phyloP scores from a whole-genome alignment of 352 stramenopile species.

The Achlya hypogyna region DNA sequence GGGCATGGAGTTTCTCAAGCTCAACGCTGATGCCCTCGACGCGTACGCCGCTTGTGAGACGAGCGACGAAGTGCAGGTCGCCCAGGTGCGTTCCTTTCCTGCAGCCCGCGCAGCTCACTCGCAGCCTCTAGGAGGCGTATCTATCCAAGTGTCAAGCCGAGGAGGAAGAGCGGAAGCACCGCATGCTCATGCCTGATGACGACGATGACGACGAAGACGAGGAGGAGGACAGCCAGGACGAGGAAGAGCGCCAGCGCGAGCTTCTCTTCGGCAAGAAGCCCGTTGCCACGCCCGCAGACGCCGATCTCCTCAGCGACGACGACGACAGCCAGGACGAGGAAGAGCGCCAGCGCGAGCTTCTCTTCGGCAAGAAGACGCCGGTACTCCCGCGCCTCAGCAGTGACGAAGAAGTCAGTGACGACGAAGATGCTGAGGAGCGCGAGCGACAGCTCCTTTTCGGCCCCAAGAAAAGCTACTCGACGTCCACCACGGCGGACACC shows the following conservation, averaged over 20 bases:
- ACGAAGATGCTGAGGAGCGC: slow-evolving; percentile 16
- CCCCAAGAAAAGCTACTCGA: slow-evolving; percentile 32
- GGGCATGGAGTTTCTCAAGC: slow-evolving; percentile 88
- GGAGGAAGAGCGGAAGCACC: slow-evolving; percentile 37
- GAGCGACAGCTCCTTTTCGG: slow-evolving; percentile 21
- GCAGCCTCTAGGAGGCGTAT: slow-evolving; percentile 43
- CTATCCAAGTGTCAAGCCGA: slow-evolving; percentile 56
- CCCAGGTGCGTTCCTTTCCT: slow-evolving; percentile 32
- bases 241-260: slow-evolving; percentile 29
- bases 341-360: slow-evolving; percentile 16
- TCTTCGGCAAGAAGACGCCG: neutral
- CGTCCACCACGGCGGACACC: slow-evolving; percentile 20
- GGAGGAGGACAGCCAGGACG: slow-evolving; percentile 31
- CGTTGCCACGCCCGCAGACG: slow-evolving; percentile 22
- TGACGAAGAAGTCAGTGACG: neutral
- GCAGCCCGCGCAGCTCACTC: slow-evolving; percentile 13
- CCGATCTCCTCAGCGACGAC: slow-evolving; percentile 22
- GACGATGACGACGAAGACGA: slow-evolving; percentile 48
- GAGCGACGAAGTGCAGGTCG: slow-evolving; percentile 60
- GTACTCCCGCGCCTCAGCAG: slow-evolving; percentile 10
- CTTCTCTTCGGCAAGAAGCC: slow-evolving; percentile 4
- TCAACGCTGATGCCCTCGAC: slow-evolving; percentile 92
- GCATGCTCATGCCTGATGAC: slow-evolving; percentile 49
- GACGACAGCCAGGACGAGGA: slow-evolving; percentile 6
- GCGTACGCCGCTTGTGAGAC: slow-evolving; percentile 68